Conservation (phyloP, 2,329 filamentous ascomycete genomes). For the Nemania serpens region DNA sequence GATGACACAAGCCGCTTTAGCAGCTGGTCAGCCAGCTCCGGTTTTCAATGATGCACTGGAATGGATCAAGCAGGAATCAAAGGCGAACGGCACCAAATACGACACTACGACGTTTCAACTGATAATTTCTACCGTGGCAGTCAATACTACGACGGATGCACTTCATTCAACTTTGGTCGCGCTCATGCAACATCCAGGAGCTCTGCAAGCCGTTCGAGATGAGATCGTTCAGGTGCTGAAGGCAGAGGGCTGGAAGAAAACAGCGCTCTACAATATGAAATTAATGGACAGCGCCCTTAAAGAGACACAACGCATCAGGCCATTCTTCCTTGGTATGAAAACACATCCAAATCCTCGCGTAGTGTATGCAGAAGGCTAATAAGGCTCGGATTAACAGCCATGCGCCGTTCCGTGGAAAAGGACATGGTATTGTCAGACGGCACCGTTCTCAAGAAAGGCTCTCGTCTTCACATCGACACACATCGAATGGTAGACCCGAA, state of each 20-base stretch:
- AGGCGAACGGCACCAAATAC: slow-evolving; percentile 32
- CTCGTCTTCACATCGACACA: slow-evolving; percentile 32
- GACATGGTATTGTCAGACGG: slow-evolving; percentile 32
- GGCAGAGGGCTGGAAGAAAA: slow-evolving; percentile 33
- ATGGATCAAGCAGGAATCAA: slow-evolving; percentile 45
- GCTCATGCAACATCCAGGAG: slow-evolving; percentile 47
- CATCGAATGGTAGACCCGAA: slow-evolving; percentile 33
- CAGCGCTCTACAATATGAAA: slow-evolving; percentile 39
- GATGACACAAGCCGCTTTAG: slow-evolving; percentile 22
- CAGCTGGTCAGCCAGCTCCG: slow-evolving; percentile 23
- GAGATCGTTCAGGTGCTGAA: slow-evolving; percentile 44
- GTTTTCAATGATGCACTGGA: slow-evolving; percentile 44
- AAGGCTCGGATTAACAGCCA: slow-evolving; percentile 12
- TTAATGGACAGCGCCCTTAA: slow-evolving; percentile 46
- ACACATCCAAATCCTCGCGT: background rate
- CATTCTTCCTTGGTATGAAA: slow-evolving; percentile 32
- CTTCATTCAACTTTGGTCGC: slow-evolving; percentile 46
- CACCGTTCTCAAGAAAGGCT: slow-evolving; percentile 30
- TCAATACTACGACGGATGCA: slow-evolving; percentile 45
- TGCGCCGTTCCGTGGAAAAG: slow-evolving; percentile 28
- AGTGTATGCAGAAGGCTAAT: slow-evolving; percentile 1
- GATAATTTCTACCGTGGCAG: slow-evolving; percentile 39
- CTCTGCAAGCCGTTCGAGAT: slow-evolving; percentile 48
- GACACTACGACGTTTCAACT: slow-evolving; percentile 40
- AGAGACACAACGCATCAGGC: slow-evolving; percentile 42